These are phyloP conservation scores for Kodamaea fukazawae DNA, from an alignment of 805 yeast genomes.

Conservation along the genomic window DNA sequence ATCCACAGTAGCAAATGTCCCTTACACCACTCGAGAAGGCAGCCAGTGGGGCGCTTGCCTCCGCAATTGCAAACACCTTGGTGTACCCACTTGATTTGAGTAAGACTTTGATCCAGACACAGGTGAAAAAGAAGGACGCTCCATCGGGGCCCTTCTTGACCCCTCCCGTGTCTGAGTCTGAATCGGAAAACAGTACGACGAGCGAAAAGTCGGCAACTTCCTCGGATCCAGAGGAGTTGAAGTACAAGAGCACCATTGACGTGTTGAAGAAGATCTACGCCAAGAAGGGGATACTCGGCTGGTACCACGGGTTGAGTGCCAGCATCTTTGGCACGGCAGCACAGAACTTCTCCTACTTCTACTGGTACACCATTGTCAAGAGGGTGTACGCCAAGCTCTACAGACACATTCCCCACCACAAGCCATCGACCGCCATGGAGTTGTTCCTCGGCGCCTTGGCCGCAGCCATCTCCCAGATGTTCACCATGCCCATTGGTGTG, in stretches of 20 bases:
- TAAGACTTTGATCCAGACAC: constrained; percentile 76
- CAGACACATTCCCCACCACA: constrained; percentile 34
- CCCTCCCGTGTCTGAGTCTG: constrained; percentile 13
- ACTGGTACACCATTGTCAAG: constrained; percentile 79
- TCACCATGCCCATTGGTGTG: constrained; percentile 79
- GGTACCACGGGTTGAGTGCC: constrained; percentile 71
- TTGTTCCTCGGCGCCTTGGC: constrained; percentile 74
- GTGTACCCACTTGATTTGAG: constrained; percentile 81
- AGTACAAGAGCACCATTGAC: constrained; percentile 59
- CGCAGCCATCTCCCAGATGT: constrained; percentile 76
- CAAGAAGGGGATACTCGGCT: constrained; percentile 61
- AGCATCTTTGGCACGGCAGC: constrained; percentile 69
- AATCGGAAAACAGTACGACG: constrained; percentile 20
- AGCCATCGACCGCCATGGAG: constrained; percentile 61
- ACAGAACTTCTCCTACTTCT: constrained; percentile 79
- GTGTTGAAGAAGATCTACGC: constrained; percentile 57
- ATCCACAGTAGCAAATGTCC: constrained; percentile 34
- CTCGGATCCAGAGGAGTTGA: constrained; percentile 21
- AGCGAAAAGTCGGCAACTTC: too few species aligned
- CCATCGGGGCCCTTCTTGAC: constrained; percentile 8
- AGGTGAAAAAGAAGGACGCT: constrained; percentile 34
- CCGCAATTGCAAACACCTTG: constrained; percentile 71
- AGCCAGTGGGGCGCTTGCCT: constrained; percentile 77
- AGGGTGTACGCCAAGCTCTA: constrained; percentile 46
- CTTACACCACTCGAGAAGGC: constrained; percentile 75